Base-by-base conservation (phyloP, 352 stramenopile genomes). In the Phytopythium oedochilum region DNA sequence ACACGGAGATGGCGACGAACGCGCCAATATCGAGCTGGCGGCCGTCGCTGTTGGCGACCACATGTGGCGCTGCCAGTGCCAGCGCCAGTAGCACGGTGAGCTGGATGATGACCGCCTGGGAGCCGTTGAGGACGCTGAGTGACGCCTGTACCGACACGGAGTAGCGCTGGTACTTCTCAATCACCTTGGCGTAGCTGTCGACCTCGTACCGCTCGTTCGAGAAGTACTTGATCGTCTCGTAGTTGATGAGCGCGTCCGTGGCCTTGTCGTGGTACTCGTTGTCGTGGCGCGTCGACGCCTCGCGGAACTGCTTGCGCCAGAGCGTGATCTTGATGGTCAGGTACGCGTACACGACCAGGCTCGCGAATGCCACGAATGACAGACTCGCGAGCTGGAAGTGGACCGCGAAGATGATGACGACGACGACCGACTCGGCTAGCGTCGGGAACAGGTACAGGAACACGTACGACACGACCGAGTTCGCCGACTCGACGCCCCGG, bases 211-310 rank as follows among this genome's bases (percentile, higher is more conserved):
- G 66, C 65, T 98, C 96, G 45, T 96, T 97, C 9, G 91, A 96
- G 60, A 98, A 99, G 52, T 98, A 98, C 68, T 99, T 99, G 59
- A 99, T 97, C 7, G 94, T 98, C 71, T 99, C 97, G 69, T 98
- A 99, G 65, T 99, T 99, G 28, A 98, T 78, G n/a, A 99, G 67
- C 35, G 84, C 93, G 66, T 99, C 97, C 5, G 95, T 99, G 34
- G 92, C 96, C 55, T 96, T 97, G 69, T 99, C 96, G 64, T 99
- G 95, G 73, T 95, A 98, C 66, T 98, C 92, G 61, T 99, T 99
- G 66, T 98, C 96, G 63, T 98, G 87, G 31, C 90, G 88, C 66
- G 90, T 97, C 29, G 86, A 95, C 11, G 83, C 76, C 60, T 98
- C 96, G 26, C 97, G 88, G 68, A 98, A 99, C 60, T 98, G 97